Evolutionary conservation across 73 alveolate genomes (phyloP), one percentile per base, ranked within the genome.

Genomic region (Effrenium voratum): DNA sequence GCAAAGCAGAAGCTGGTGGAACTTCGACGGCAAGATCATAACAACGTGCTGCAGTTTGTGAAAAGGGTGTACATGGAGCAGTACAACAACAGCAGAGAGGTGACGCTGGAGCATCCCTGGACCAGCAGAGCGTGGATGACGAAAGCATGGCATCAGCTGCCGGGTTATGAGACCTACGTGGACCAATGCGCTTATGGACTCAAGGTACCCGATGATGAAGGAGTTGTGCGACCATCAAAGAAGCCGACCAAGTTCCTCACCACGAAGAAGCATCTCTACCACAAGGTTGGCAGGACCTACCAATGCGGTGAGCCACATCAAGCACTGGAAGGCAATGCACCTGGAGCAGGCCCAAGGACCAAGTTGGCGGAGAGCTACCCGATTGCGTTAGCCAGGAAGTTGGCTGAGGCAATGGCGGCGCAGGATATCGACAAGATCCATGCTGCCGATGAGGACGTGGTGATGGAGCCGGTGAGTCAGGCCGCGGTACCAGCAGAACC

Each of bases 171-270:
- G 15, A 19, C 85, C 38, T 38, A 75, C 0, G 55, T 75, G 38
- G 85, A 75, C 34, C 85, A 75, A 41, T 75, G 85, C 36, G 85
- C 85, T 3, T 36, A 40, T 2, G 85, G 85, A 26, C 34, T 75
- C n/a, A 5, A 6, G 55, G 16, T 75, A 4, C 38, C 46, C 0
- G 34, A 36, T 8, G 40, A 5, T 5, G 34, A n/a, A 6, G 85
- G 85, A 8, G 43, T 1, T 26, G 0, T 16, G 0, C 85, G 52
- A 0, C 57, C 57, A 0, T 46, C 15, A 3, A 6, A 26, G 38
- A 75, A 34, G 55, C 55, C 85, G 5, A 75, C 85, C 6, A 34
- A 50, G 12, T 0, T 34, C 40, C 0, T 75, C 8, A 73, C 85
- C 5, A 73, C 85, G n/a, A 73, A 73, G 85, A 10, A 38, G 1